phyloP scores from a whole-genome alignment of 352 stramenopile genomes.

The Phytophthora podocarpi region DNA sequence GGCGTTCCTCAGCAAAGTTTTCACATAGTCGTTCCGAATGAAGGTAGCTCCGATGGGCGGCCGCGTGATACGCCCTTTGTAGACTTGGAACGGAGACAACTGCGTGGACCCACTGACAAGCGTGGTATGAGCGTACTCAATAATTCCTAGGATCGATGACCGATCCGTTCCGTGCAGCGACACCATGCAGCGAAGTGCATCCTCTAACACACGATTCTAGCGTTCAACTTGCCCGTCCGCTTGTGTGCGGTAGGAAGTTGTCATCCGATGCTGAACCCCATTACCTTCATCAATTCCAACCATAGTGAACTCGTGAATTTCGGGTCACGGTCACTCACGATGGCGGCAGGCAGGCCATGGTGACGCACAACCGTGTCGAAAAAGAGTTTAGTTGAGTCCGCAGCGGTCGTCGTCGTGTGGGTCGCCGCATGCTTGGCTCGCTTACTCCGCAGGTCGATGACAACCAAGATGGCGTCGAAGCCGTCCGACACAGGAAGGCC shows the following conservation, averaged over 20 bases:
- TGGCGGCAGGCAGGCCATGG: neutral
- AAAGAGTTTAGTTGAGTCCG: neutral
- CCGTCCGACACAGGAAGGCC: neutral
- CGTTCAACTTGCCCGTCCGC: conserved; percentile 4
- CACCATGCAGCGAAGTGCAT: conserved; percentile 6
- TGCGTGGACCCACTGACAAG: conserved; percentile 6
- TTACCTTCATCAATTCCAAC: conserved; percentile 3
- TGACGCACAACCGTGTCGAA: conserved; percentile 3
- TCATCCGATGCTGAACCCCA: conserved; percentile 4
- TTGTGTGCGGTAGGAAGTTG: neutral
- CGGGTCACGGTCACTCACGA: conserved; percentile 8
- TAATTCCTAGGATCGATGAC: conserved; percentile 3
- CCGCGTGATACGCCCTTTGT: too few species aligned
- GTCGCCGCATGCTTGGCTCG: neutral
- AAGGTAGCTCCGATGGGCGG: too few species aligned
- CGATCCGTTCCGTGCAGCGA: conserved; percentile 6
- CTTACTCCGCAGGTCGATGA: conserved; percentile 1
- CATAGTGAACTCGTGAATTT: conserved; percentile 10
- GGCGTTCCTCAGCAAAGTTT: too few species aligned
- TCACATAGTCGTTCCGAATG: too few species aligned
- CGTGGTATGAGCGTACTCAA: conserved; percentile 6
- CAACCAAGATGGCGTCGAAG: conserved; percentile 2
- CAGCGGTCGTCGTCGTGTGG: neutral
- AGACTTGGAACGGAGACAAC: conserved; percentile 12
- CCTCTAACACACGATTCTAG: neutral